Evolutionary conservation across 768 basidiomycete genomes (phyloP), one percentile per base, ranked within the genome.

Genomic region (Plicaturopsis crispa): DNA sequence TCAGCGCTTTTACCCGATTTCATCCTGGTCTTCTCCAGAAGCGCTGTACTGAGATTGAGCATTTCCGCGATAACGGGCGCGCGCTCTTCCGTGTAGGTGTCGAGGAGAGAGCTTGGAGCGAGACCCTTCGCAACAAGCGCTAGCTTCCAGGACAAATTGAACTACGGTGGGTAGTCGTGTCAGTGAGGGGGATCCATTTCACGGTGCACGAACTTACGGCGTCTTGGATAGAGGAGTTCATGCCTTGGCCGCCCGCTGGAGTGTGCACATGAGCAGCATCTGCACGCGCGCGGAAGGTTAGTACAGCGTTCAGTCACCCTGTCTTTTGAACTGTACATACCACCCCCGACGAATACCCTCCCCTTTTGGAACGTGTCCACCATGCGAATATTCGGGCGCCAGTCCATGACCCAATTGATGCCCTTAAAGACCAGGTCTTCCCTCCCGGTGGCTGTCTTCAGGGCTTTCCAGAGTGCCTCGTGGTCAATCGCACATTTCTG

Each of bases 321-420:
- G 13, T 19, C 10, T 2, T 17, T 36, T 32, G 35, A 32, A 26
- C 14, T 6, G 7, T 10, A 24, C 57, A 3, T 35, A 69, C 73
- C 75, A 46, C 73, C 74, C 19, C 53, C 63, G 11, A 75, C 36
- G 42, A 73, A 74, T 8, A 66, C 67, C n/a, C 70, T 56, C 2
- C 69, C 70, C 4, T 47, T 40, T 13, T 54, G 47, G 45, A 73
- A 67, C 16, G 49, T 59, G 31, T 72, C 46, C 1, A 63, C 66
- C 68, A 73, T 69, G 8, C 73, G 59, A 20, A 73, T 62, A 47
- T 72, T 72, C 1, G 70, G 62, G 20, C 72, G 67, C 35, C 8
- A 65, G 11, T 51, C 47, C 14, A 51, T 54, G 35, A 45, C 5
- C 46, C 47, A 51, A 6, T 50, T 36, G 4, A 58, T 32, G 11